Conservation (phyloP, 768 basidiomycete genomes). For the Boletus huronensis region DNA sequence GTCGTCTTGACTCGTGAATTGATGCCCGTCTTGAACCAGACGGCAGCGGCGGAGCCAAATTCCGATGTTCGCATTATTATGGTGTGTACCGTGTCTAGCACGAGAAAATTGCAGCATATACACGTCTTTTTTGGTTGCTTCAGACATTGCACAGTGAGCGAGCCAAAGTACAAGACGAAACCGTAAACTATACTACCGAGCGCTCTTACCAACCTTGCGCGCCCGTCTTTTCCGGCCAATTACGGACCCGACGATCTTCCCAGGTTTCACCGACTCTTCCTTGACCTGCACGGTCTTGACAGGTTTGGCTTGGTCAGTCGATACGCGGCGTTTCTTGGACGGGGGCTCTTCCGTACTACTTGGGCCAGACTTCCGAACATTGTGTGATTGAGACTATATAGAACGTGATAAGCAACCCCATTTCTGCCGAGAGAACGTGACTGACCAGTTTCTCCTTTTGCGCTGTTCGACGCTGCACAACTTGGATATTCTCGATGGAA, state of each 20-base stretch:
- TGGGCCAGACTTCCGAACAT: not conserved
- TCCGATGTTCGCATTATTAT: conserved; percentile 64
- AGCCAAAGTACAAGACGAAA: not conserved
- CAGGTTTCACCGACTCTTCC: conserved; percentile 24
- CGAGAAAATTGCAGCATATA: not conserved
- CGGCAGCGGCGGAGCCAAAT: conserved; percentile 41
- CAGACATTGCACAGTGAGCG: conserved; percentile 13
- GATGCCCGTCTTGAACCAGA: conserved; percentile 49
- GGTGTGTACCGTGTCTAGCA: conserved; percentile 32
- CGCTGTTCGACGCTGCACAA: conserved; percentile 71
- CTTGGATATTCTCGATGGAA: conserved; percentile 92
- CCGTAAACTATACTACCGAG: conserved; percentile 8
- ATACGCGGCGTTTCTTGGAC: conserved; percentile 40
- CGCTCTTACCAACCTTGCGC: conserved; percentile 40
- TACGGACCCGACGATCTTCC: conserved; percentile 56
- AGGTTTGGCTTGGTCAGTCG: conserved; percentile 23
- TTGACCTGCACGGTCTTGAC: conserved; percentile 19
- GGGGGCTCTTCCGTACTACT: conserved; percentile 31
- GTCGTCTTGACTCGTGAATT: conserved; percentile 52
- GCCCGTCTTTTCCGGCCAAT: conserved; percentile 82
- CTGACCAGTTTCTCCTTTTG: conserved; percentile 38
- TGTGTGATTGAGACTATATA: conserved; percentile 11
- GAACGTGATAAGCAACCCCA: not conserved
- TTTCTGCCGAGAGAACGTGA: not conserved
- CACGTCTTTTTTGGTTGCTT: conserved; percentile 31